These are phyloP conservation scores for Solanum hybrid DNA, from an alignment of 305 asterid species.

Conservation along the genomic window DNA sequence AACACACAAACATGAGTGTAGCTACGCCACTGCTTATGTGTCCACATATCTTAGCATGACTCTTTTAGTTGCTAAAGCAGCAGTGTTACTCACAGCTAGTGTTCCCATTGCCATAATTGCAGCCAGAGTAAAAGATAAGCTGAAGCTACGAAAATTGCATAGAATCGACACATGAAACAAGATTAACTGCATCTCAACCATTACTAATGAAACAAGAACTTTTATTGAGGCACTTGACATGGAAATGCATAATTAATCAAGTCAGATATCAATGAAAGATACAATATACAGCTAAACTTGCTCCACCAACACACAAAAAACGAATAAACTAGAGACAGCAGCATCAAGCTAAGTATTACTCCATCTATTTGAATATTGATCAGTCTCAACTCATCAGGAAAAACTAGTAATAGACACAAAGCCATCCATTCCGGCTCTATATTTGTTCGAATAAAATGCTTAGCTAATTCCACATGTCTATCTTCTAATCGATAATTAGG, in stretches of 20 bases:
- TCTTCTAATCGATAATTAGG: neutral
- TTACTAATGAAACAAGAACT: neutral
- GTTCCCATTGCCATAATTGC: too few relatives aligned
- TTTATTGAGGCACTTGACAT: neutral
- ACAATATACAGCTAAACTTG: neutral
- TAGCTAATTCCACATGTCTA: neutral
- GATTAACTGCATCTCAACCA: neutral
- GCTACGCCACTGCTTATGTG: too few relatives aligned
- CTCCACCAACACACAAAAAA: neutral
- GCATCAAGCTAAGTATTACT: neutral
- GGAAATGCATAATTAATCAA: neutral
- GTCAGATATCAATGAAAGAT: neutral
- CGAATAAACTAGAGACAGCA: neutral
- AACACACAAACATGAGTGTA: too few relatives aligned
- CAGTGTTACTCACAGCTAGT: too few relatives aligned
- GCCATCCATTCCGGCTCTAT: neutral
- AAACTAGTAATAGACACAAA: neutral
- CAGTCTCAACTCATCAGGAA: neutral
- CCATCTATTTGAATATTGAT: neutral
- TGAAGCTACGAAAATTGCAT: too few relatives aligned
- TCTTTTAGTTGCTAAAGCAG: too few relatives aligned
- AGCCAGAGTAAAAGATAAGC: neutral
- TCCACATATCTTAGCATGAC: too few relatives aligned
- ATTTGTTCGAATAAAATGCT: neutral
- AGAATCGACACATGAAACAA: neutral